Base-by-base conservation (phyloP, 306 rosid genomes). In the Alnus rubra region DNA sequence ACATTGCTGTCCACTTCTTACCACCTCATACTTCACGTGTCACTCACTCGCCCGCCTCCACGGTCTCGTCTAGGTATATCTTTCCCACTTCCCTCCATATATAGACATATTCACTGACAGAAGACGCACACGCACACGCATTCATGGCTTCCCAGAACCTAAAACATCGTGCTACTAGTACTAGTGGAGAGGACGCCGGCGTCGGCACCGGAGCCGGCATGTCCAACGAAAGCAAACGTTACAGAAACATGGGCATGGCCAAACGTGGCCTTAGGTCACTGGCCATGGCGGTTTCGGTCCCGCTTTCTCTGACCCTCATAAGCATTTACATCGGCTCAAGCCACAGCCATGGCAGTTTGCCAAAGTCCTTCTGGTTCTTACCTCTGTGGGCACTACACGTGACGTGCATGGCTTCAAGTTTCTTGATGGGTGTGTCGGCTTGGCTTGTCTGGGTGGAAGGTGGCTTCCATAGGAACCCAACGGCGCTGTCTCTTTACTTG, bases 401-500 rank as follows among this genome's bases (percentile, higher is more conserved):
- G 1, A 77, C 80, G 0, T 86, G 86, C 53, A 80, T 83, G 28
- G 88, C 90, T 4, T 88, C 89, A 0, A 88, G 80, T 64, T 76
- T 91, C 49, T 63, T 92, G 59, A 88, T 85, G 91, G 92, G 92
- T 14, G 74, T 89, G 0, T 54, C 97, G 0, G 91, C 92, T 2
- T 94, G 98, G 97, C 90, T 92, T 45, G 86, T 91, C 0, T 94
- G 98, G 98, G 97, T 89, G 0, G 87, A 88, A 1, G 90, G 96
- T 0, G 97, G 92, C 0, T 94, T 94, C 82, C 98, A 92, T 5
- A 73, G 64, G 42, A 74, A 74, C 13, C 91, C 85, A 3, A 39
- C 31, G 55, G 89, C 88, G n/a, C 42, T 91, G 0, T 71, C 76
- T 13, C 78, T 89, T 1, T 95, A 89, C 79, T 18, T 78, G 79